Evolutionary conservation across 805 yeast species (phyloP).

Genomic region (Candida nitratophila): DNA sequence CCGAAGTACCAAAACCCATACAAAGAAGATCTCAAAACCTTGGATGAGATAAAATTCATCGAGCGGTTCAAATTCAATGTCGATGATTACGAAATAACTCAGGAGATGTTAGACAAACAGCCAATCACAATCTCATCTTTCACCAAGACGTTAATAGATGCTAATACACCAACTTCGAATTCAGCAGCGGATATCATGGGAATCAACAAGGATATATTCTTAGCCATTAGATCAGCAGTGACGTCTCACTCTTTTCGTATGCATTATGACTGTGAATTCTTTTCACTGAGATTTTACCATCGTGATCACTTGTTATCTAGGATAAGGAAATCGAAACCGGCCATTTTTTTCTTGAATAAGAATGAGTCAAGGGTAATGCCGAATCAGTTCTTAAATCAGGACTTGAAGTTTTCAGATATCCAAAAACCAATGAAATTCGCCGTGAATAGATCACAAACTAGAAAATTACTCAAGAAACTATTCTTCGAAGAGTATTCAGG

Average conservation of each 20-base stretch:
- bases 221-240: background rate
- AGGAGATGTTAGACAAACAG: background rate
- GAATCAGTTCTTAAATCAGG: no score
- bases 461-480: constrained; percentile 11
- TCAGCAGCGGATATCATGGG: background rate
- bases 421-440: constrained; percentile 16
- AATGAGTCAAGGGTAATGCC: background rate
- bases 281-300: background rate
- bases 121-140: background rate
- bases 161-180: background rate
- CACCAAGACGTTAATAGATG: background rate
- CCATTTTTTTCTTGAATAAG: constrained; percentile 10
- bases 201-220: no score
- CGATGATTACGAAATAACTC: background rate
- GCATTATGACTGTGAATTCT: background rate
- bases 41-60: background rate
- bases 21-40: background rate
- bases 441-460: constrained; percentile 15
- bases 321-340: constrained; percentile 27
- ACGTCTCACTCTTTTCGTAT: background rate
- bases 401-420: background rate
- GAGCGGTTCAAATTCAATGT: background rate
- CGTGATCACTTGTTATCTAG: constrained; percentile 15
- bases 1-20: background rate
- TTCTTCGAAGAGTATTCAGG: constrained; percentile 13